A percentile compares a stretch with the other conserved stretches of the same genome.
These are phyloP conservation scores for Diaporthe humulicola DNA, from an alignment of 2,329 filamentous ascomycete species.

Conservation along the genomic window DNA sequence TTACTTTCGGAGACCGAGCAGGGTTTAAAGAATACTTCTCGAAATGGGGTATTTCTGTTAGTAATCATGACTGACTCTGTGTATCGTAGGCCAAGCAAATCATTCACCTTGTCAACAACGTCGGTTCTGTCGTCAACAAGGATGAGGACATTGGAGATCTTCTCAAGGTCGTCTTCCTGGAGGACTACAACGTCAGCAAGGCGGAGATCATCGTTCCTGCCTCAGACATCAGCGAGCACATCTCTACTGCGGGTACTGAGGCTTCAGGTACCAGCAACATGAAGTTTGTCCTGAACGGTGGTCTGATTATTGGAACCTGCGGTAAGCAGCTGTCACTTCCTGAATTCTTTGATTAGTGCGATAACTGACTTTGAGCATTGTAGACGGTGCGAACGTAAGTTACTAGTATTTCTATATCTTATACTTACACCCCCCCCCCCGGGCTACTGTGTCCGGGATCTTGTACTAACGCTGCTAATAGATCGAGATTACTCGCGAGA, in stretches of 20 bases:
- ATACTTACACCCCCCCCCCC: no score
- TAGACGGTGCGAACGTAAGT: slow-evolving; percentile 89
- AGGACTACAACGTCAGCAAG: slow-evolving; percentile 99
- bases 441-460: slow-evolving; percentile 12
- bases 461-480: slow-evolving; percentile 49
- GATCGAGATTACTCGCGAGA: slow-evolving; percentile 98
- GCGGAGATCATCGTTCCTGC: slow-evolving; percentile 96
- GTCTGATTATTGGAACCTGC: slow-evolving; percentile 96
- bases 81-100: slow-evolving; percentile 78
- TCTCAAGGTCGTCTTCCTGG: slow-evolving; percentile 96
- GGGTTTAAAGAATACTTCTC: background rate
- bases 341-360: no score
- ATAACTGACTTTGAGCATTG: background rate
- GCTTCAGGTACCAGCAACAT: slow-evolving; percentile 94
- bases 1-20: no score
- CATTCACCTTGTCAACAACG: slow-evolving; percentile 95
- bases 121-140: slow-evolving; percentile 90
- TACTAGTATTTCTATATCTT: background rate
- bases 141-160: slow-evolving; percentile 93
- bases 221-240: slow-evolving; percentile 97
- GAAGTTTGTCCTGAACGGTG: slow-evolving; percentile 99
- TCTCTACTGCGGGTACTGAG: slow-evolving; percentile 97
- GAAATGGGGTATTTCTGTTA: background rate
- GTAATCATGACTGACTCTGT: background rate
- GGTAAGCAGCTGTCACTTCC: slow-evolving; percentile 50